phyloP scores from a whole-genome alignment of 805 yeast genomes.

The Yueomyces sp. region DNA sequence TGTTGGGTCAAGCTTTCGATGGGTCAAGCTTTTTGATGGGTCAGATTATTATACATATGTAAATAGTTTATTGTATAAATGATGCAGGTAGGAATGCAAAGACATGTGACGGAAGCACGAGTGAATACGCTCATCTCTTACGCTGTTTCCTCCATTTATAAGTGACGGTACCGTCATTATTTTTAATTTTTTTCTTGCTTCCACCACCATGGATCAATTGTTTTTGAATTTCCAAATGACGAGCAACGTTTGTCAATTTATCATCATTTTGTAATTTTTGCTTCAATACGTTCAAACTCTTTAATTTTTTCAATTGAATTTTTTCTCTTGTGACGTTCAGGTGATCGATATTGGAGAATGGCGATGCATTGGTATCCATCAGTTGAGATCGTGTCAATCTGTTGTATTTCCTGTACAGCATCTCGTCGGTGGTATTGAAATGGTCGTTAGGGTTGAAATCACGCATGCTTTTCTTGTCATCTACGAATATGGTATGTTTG shows the following conservation, averaged over 20 bases:
- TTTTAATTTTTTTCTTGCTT: slow-evolving; percentile 57
- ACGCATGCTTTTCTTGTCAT: slow-evolving; percentile 39
- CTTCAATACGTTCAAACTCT: slow-evolving; percentile 46
- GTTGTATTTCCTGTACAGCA: slow-evolving; percentile 56
- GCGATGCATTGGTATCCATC: slow-evolving; percentile 21
- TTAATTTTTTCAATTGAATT: slow-evolving; percentile 34
- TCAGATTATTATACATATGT: no score
- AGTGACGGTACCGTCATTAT: slow-evolving; percentile 39
- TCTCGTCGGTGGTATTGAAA: slow-evolving; percentile 57
- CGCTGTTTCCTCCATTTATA: slow-evolving; percentile 82
- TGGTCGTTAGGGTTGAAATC: slow-evolving; percentile 47
- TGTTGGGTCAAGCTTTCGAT: no score
- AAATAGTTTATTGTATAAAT: no score
- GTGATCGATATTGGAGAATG: slow-evolving; percentile 5
- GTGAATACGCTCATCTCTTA: slow-evolving; percentile 29
- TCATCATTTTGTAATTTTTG: slow-evolving; percentile 55
- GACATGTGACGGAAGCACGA: no score
- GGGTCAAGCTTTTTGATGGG: no score
- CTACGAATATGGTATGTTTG: slow-evolving; percentile 78
- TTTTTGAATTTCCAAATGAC: slow-evolving; percentile 61
- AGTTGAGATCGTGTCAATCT: slow-evolving; percentile 54
- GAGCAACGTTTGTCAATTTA: slow-evolving; percentile 55
- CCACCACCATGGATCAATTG: slow-evolving; percentile 85
- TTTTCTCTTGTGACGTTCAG: slow-evolving; percentile 7
- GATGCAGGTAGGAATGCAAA: no score